Base-by-base conservation (phyloP, 441 rosid genomes). In the Erodium trifolium region DNA sequence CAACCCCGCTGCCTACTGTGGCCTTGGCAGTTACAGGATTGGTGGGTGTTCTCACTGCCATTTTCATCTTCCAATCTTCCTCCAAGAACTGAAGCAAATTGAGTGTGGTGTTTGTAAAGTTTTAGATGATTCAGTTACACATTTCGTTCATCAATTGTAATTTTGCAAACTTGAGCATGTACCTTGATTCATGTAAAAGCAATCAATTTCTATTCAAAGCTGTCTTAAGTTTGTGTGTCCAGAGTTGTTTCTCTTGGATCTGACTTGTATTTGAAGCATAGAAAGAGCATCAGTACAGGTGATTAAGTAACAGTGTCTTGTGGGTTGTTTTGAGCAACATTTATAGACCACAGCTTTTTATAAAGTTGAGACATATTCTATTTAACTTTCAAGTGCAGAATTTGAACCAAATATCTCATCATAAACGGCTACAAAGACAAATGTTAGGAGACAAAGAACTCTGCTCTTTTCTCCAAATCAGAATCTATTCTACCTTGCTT, bases 51-150 rank as follows among this genome's bases (percentile, higher is more conserved):
- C 75, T 88, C 49, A 75, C 93, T 11, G 90, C 96, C 1, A 70
- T 92, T 65, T 90, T 90, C 75, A 87, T 90, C 83, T 88, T 88
- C 82, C 96, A 89, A 35, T 90, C 98, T 1, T 82, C 91, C 69
- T 84, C 97, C 29, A 77, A 88, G 66, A 79, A 78, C 76, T 90
- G 81, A 87, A 78, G 37, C 10, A 7, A 1, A 65, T 14, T 10
- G 18, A 53, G 9, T 16, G 60, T 60, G 53, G 68, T 73, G 68
- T 37, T 37, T 71, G 74, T 77, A 64, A 77, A 75, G 69, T 71
- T 68, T 23, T 23, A 23, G 75, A 73, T 41, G 13, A 41, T 72
- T 60, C 37, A 23, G 7, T 67, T 49, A n/a, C 68, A 71, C 55
- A 34, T 75, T 77, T 76, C 71, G 64, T 73, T 72, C 27, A 5